Evolutionary conservation across 306 rosid genomes (phyloP), one percentile per base, ranked within the genome.

Genomic region (Vachellia pachyceras): DNA sequence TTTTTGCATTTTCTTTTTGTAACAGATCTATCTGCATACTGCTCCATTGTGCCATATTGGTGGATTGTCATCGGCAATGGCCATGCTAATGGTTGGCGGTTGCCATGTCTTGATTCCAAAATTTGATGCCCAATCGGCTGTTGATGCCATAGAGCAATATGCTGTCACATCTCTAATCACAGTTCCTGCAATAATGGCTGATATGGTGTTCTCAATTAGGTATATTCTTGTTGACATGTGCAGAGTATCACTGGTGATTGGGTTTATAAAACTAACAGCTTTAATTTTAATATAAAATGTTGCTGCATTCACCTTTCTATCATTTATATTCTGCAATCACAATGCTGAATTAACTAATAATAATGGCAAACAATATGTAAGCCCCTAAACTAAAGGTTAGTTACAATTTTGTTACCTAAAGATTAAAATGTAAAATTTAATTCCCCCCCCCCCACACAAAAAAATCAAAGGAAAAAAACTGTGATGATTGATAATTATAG

Each of bases 1-100:
- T 52, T 47, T 45, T 35, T 42, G 37, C 66, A 66, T 50, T 75
- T 80, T 78, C n/a, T 5, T n/a, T 72, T 22, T 78, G 35, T 74
- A 39, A 86, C 89, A 91, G 96, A 88, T 93, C 35, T 95, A 93
- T 85, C 87, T 95, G 86, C 97, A 93, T 78, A 89, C 95, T 37
- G 93, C 99, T 80, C 99, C 99, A 71, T 76, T 95, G 73, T 93
- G 98, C 84, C 98, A 93, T 76, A 91, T 93, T 69, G 97, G 96
- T 82, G 98, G 98, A 40, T 80, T 95, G 85, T 93, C 99, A 80
- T 91, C 98, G 20, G 94, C 98, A 73, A 45, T 95, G 89, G 85
- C 98, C 68, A 81, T 91, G 92, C 90, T 93, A 47, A 87, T 93
- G 92, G 86, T 85, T 68, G 99, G 96, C 76, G 97, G 93, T 77